Evolutionary conservation across 2,329 filamentous ascomycete genomes (phyloP), one percentile per base, ranked within the genome.

Genomic region (Sporothrix curviconia): DNA sequence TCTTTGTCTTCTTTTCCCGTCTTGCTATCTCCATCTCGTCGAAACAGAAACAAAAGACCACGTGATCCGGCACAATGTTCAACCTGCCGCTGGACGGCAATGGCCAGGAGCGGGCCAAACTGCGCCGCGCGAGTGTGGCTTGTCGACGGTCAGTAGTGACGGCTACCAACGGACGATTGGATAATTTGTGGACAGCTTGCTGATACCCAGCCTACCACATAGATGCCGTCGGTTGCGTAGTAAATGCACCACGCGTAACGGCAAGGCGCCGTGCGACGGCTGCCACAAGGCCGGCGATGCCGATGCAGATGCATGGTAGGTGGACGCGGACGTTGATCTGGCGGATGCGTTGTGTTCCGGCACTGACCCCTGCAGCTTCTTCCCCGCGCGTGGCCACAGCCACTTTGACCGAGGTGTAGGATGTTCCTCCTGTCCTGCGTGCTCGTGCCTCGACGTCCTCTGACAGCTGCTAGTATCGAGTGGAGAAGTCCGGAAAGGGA

Each of bases 151-250:
- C 12, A 37, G 36, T 37, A 15, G 51, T 19, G 2, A n/a, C n/a
- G n/a, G n/a, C n/a, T n/a, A n/a, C n/a, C n/a, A n/a, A n/a, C n/a
- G 22, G 8, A 7, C 8, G 12, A n/a, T 19, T 19, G 37, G 7
- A 19, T 40, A n/a, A n/a, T n/a, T n/a, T n/a, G n/a, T n/a, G n/a
- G n/a, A n/a, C n/a, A n/a, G n/a, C n/a, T 25, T 22, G 8, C 34
- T 44, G n/a, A 44, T 22, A 2, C 12, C 36, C 11, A 4, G 17
- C 15, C n/a, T n/a, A n/a, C n/a, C n/a, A n/a, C n/a, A n/a, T n/a
- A 57, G 58, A 36, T 60, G 58, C 22, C 58, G 58, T 4, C 58
- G 58, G 11, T 42, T 57, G n/a, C 40, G 58, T 5, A 60, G 46
- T 11, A 60, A 60, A n/a, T 60, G 58, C 30, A 43, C 47, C 19